phyloP scores from a whole-genome alignment of 306 rosid genomes.

The Carpinus fangiana region DNA sequence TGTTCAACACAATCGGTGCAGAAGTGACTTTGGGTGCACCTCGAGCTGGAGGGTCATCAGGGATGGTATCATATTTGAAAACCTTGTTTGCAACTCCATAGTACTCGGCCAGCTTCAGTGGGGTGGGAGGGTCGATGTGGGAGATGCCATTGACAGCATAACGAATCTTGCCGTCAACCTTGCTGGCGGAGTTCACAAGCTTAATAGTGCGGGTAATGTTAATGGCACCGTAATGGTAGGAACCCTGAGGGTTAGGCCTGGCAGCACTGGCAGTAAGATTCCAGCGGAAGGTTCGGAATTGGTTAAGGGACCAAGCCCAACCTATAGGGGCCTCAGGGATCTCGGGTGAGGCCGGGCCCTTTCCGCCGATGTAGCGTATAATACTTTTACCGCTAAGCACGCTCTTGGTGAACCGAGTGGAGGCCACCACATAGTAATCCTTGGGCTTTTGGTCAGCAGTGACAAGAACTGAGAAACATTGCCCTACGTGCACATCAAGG shows the following conservation, averaged over 20 bases:
- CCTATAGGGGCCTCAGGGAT: conserved; percentile 63
- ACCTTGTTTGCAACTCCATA: conserved; percentile 39
- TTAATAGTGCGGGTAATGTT: conserved; percentile 72
- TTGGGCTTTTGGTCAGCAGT: conserved; percentile 64
- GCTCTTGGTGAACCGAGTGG: conserved; percentile 62
- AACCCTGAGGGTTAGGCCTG: conserved; percentile 92
- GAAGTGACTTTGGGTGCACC: not conserved
- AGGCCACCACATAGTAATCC: conserved; percentile 73
- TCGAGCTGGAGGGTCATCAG: conserved; percentile 20
- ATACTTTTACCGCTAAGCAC: conserved; percentile 48
- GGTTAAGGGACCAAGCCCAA: conserved; percentile 94
- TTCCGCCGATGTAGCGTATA: conserved; percentile 49
- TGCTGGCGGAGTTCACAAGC: conserved; percentile 47
- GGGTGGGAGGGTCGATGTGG: conserved; percentile 56
- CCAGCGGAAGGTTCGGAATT: conserved; percentile 80
- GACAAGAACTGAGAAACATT: conserved; percentile 65
- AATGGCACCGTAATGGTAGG: conserved; percentile 72
- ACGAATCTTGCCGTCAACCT: conserved; percentile 55
- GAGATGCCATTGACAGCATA: conserved; percentile 74
- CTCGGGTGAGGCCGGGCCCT: conserved; percentile 55
- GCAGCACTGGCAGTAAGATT: conserved; percentile 90
- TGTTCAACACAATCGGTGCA: conserved; percentile 48
- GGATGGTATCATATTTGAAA: conserved; percentile 48
- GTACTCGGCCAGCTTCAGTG: conserved; percentile 78
- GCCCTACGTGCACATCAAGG: conserved; percentile 72